Evolutionary conservation across 768 basidiomycete species (phyloP).

Genomic region (Lentinula sp.): DNA sequence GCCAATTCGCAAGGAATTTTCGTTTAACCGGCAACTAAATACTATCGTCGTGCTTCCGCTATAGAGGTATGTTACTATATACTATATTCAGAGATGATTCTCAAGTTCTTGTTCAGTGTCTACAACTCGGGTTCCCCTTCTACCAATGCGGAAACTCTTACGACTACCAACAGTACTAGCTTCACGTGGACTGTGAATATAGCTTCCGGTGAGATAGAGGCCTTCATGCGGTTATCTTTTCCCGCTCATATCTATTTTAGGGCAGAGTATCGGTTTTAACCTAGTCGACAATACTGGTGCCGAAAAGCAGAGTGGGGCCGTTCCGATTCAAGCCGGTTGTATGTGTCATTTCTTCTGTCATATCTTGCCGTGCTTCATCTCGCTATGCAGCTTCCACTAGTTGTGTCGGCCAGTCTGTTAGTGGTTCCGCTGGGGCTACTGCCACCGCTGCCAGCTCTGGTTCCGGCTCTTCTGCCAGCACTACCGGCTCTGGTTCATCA

Average conservation of each 20-base stretch:
- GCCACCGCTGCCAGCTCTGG: slow-evolving; percentile 13
- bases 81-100: background rate
- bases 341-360: slow-evolving; percentile 16
- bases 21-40: background rate
- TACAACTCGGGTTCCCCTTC: slow-evolving; percentile 45
- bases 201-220: slow-evolving; percentile 29
- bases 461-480: slow-evolving; percentile 10
- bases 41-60: background rate
- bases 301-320: slow-evolving; percentile 40
- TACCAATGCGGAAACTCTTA: slow-evolving; percentile 40
- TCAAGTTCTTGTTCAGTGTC: slow-evolving; percentile 33
- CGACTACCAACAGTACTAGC: slow-evolving; percentile 27
- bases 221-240: background rate
- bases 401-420: slow-evolving; percentile 25
- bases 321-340: slow-evolving; percentile 47
- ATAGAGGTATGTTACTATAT: slow-evolving; percentile 29
- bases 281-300: slow-evolving; percentile 58
- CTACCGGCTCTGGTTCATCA: slow-evolving; percentile 11
- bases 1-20: slow-evolving; percentile 18
- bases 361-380: background rate
- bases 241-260: slow-evolving; percentile 20
- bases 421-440: slow-evolving; percentile 11
- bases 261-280: slow-evolving; percentile 47
- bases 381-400: slow-evolving; percentile 23
- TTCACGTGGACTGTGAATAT: slow-evolving; percentile 54